Base-by-base conservation (phyloP, 768 basidiomycete species). In the Suillus alpinus region DNA sequence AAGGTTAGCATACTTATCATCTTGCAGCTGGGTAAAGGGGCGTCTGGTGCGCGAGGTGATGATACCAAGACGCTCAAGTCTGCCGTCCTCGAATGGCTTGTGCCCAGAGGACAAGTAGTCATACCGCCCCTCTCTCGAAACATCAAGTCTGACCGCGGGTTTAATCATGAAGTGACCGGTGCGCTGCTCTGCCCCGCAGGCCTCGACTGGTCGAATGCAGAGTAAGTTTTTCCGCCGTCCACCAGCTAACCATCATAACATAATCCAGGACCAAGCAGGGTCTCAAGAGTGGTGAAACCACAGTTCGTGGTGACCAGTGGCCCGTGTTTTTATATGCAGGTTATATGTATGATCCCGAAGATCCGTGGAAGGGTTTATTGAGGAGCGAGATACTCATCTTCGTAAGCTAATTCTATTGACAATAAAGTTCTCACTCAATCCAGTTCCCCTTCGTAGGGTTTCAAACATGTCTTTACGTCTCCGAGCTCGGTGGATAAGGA, bases 401-500 rank as follows among this genome's bases (percentile, higher is more conserved):
- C 8, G 69, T 68, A 56, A 51, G 61, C n/a, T n/a, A n/a, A n/a
- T n/a, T 59, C n/a, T 14, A 7, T n/a, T 47, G 34, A 8, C 8
- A 7, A 34, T 34, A 34, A 34, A 34, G 8, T 34, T 34, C 34
- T 50, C n/a, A 26, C n/a, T 50, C 8, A 14, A 50, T n/a, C 4
- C 16, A 12, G 1, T 20, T 14, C 10, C 66, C 68, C 47, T 34
- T 8, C 1, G 12, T 20, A 39, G 29, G 31, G 32, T 5, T 37
- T 49, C 26, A 39, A n/a, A 16, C 32, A 46, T n/a, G 32, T 50
- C 16, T 41, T 50, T 50, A 36, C 46, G 44, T 41, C n/a, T 12
- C 32, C 39, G 1, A 71, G 70, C 46, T 70, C 69, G 3, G 69
- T 70, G 4, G 64, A 71, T 20, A 67, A 66, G 32, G 68, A 66